Conservation (phyloP, 2,329 filamentous ascomycete genomes). For the Akanthomyces uredinophilus region DNA sequence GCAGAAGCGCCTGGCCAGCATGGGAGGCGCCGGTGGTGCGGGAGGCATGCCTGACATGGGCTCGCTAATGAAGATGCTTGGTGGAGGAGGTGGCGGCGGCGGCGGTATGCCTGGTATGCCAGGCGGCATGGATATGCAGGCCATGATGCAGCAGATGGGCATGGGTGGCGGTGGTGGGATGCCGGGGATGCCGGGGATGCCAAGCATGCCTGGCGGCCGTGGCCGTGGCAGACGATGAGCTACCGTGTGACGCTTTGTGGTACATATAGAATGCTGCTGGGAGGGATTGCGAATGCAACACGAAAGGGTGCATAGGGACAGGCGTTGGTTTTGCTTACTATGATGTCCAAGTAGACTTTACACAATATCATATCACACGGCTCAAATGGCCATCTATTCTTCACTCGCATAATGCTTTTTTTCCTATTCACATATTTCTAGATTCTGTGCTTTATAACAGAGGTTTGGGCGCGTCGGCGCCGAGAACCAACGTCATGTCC, state of each 20-base stretch:
- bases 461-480: conserved; percentile 20
- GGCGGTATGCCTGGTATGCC: conserved; percentile 68
- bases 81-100: conserved; percentile 51
- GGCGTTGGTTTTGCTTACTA: conserved; percentile 13
- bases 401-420: neutral
- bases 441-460: neutral
- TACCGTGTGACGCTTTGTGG: neutral
- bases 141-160: conserved; percentile 71
- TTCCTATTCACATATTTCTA: no score
- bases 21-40: conserved; percentile 67
- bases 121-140: conserved; percentile 69
- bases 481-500: conserved; percentile 32
- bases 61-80: conserved; percentile 88
- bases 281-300: conserved; percentile 6
- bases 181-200: conserved; percentile 16
- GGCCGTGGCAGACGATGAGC: conserved; percentile 11
- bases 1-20: conserved; percentile 90
- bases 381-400: neutral
- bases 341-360: conserved; percentile 9
- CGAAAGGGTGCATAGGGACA: conserved; percentile 7
- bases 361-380: conserved; percentile 5
- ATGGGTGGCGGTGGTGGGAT: conserved; percentile 50
- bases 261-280: conserved; percentile 3
- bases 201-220: conserved; percentile 1
- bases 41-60: conserved; percentile 76